Evolutionary conservation across 106 monocot species (phyloP).

Genomic region (Dendrobium huoshanense): DNA sequence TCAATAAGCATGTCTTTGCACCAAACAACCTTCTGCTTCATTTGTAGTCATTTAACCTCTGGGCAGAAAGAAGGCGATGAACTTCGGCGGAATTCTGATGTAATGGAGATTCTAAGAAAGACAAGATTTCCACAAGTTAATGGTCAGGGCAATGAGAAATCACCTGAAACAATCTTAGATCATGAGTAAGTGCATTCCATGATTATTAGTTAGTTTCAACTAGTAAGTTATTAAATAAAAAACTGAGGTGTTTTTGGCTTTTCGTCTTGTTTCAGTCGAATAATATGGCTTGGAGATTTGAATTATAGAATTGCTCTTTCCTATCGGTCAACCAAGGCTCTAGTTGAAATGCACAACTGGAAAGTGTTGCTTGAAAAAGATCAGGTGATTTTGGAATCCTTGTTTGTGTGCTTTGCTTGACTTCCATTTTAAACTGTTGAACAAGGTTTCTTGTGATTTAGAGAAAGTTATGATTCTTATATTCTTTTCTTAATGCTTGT

Average conservation of each 20-base stretch:
- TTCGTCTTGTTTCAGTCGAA: constrained; percentile 26
- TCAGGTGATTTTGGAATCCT: constrained; percentile 28
- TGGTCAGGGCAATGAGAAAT: constrained; percentile 22
- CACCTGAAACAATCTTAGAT: constrained; percentile 56
- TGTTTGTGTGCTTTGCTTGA: not conserved
- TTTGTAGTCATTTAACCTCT: constrained; percentile 58
- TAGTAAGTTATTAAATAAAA: not conserved
- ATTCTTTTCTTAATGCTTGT: constrained; percentile 8
- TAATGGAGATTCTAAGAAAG: constrained; percentile 52
- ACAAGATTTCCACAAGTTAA: constrained; percentile 44
- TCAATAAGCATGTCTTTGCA: constrained; percentile 63
- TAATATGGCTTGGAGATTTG: constrained; percentile 59
- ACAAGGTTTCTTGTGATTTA: constrained; percentile 16
- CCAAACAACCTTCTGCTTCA: constrained; percentile 63
- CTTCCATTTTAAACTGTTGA: not conserved
- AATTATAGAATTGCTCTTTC: constrained; percentile 56
- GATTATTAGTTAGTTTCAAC: not conserved
- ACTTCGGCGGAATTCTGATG: constrained; percentile 44
- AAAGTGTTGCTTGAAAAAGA: constrained; percentile 56
- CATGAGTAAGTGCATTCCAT: constrained; percentile 38
- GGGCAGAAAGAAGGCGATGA: constrained; percentile 63
- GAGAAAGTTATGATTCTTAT: constrained; percentile 11
- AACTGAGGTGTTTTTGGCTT: not conserved
- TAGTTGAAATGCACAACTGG: constrained; percentile 68
- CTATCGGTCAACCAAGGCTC: constrained; percentile 47